These are phyloP conservation scores for Chaetomiaceae sp. DNA, from an alignment of 2,329 filamentous ascomycete species.

Conservation along the genomic window DNA sequence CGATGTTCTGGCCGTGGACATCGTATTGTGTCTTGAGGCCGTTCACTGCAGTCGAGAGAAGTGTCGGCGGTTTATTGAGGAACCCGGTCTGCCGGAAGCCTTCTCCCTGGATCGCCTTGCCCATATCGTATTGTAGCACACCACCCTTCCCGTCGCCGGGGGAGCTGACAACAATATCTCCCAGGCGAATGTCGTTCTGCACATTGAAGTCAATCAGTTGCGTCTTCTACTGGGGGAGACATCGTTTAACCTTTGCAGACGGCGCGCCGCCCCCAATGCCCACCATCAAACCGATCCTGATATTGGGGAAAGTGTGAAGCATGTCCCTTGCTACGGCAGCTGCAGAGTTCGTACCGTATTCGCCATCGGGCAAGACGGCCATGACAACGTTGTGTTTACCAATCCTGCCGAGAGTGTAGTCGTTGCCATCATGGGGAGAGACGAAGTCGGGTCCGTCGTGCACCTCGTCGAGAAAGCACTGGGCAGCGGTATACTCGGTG, in stretches of 20 bases:
- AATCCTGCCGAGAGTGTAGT: slow-evolving; percentile 34
- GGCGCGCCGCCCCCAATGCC: slow-evolving; percentile 37
- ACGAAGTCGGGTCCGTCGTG: no score
- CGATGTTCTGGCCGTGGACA: not conserved
- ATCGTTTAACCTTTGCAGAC: no score
- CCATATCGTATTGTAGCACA: slow-evolving; percentile 33
- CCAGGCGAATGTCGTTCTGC: slow-evolving; percentile 35
- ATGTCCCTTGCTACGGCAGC: slow-evolving; percentile 28
- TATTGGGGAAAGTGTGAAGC: slow-evolving; percentile 27
- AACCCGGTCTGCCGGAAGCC: slow-evolving; percentile 10
- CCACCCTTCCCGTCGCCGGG: slow-evolving; percentile 18
- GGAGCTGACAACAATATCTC: slow-evolving; percentile 31
- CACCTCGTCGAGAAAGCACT: no score
- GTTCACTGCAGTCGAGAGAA: slow-evolving; percentile 4
- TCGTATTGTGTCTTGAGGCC: slow-evolving; percentile 2
- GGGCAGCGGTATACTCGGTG: no score
- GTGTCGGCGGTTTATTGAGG: slow-evolving; percentile 4
- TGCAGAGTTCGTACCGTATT: slow-evolving; percentile 28
- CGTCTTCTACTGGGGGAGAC: no score
- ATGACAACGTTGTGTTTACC: slow-evolving; percentile 36
- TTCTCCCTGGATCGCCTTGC: slow-evolving; percentile 23
- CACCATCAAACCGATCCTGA: slow-evolving; percentile 32
- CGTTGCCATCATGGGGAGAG: slow-evolving; percentile 16
- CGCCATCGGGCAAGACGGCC: slow-evolving; percentile 26
- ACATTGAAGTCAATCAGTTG: no score